Evolutionary conservation across 495 filamentous ascomycete species (phyloP).

Genomic region (Aspergillus homomorphus): DNA sequence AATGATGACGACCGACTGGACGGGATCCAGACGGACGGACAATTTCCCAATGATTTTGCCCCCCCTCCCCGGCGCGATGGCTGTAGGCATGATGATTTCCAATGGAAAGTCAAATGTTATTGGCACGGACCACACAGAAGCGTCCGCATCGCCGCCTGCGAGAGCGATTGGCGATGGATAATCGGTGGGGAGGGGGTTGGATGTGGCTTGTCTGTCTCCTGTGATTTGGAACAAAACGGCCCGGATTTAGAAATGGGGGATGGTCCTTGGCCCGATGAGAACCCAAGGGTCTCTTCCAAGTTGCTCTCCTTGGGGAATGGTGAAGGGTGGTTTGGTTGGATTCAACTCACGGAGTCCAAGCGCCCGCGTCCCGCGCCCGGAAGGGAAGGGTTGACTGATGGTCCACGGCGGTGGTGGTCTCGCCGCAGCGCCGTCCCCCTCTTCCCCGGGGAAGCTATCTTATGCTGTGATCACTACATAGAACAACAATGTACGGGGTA

Average conservation of each 20-base stretch:
- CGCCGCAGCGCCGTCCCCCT: not conserved
- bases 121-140: not conserved
- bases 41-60: slow-evolving; percentile 9
- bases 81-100: not conserved
- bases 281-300: no score
- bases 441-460: not conserved
- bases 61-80: no score
- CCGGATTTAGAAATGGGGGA: not conserved
- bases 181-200: not conserved
- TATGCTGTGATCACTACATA: no score
- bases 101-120: not conserved
- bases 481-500: no score
- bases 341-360: not conserved
- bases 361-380: no score
- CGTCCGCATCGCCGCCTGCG: not conserved
- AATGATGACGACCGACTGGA: not conserved
- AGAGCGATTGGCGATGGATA: not conserved
- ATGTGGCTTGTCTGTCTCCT: not conserved
- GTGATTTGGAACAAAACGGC: not conserved
- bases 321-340: not conserved
- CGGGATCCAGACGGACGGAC: slow-evolving; percentile 22
- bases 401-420: not conserved
- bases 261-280: not conserved
- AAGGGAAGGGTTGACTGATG: no score
- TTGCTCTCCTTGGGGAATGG: not conserved